These are phyloP conservation scores for Globisporangium nunn DNA, from an alignment of 352 stramenopile species.

Conservation along the genomic window DNA sequence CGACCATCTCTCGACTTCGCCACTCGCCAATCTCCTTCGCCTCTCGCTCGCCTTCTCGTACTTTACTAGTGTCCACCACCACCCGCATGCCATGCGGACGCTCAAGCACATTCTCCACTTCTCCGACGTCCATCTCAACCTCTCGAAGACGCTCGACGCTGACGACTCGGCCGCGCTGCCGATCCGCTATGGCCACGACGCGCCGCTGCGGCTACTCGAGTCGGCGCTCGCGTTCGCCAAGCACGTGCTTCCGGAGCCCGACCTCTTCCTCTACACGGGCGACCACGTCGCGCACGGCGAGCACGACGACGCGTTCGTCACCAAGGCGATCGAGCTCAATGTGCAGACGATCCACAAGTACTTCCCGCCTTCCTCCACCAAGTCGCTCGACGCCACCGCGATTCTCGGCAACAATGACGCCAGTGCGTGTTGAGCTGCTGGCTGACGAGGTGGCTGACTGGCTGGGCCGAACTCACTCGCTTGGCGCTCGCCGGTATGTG, in stretches of 20 bases:
- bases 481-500: too few species aligned
- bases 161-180: conserved; percentile 28
- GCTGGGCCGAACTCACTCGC: too few species aligned
- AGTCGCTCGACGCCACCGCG: conserved; percentile 46
- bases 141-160: conserved; percentile 36
- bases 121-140: conserved; percentile 81
- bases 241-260: conserved; percentile 40
- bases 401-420: conserved; percentile 78
- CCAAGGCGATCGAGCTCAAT: conserved; percentile 54
- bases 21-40: too few species aligned
- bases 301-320: conserved; percentile 56
- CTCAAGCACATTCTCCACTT: conserved; percentile 60
- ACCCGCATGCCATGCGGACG: neutral
- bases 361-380: conserved; percentile 24
- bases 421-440: conserved; percentile 23
- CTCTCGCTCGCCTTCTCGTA: too few species aligned
- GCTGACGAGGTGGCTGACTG: too few species aligned
- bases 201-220: conserved; percentile 50
- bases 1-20: too few species aligned
- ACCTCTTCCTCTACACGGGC: conserved; percentile 78
- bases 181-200: conserved; percentile 46
- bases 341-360: conserved; percentile 64
- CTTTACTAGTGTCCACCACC: too few species aligned
- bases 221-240: conserved; percentile 62
- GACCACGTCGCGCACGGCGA: conserved; percentile 65